Evolutionary conservation across 495 filamentous ascomycete species (phyloP).

Genomic region (Rhypophila decipiens): DNA sequence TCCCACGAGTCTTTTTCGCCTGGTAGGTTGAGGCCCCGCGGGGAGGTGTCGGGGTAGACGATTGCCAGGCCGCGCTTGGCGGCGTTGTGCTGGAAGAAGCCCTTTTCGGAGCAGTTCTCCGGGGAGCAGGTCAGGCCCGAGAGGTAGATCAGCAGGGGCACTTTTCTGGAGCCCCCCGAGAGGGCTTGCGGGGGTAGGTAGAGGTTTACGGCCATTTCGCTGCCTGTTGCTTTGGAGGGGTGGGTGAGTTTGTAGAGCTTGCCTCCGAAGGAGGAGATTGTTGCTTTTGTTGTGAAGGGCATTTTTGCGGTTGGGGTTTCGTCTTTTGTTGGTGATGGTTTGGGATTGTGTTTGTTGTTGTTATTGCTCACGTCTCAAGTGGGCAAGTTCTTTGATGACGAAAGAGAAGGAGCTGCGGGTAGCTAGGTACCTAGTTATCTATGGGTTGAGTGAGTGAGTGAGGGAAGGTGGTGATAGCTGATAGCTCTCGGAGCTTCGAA

Average conservation of each 20-base stretch:
- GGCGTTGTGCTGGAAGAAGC: conserved; percentile 85
- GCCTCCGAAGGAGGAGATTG: conserved; percentile 88
- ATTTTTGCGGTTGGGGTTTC: background rate
- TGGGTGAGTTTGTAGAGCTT: conserved; percentile 92
- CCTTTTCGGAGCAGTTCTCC: conserved; percentile 94
- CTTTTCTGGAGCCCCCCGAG: conserved; percentile 40
- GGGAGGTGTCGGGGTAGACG: conserved; percentile 91
- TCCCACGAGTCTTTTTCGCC: conserved; percentile 83
- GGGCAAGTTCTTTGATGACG: no score
- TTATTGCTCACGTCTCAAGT: no score
- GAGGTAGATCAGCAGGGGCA: conserved; percentile 89
- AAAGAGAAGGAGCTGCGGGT: no score
- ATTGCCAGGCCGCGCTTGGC: conserved; percentile 74
- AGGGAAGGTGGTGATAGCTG: no score
- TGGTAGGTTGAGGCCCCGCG: conserved; percentile 68
- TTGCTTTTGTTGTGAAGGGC: conserved; percentile 85
- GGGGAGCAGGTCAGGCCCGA: conserved; percentile 92
- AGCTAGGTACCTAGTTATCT: no score
- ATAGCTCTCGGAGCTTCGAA: no score
- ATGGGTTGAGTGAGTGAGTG: no score
- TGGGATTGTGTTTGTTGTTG: background rate
- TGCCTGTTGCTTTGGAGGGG: conserved; percentile 60
- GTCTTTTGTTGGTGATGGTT: background rate
- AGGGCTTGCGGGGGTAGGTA: conserved; percentile 60
- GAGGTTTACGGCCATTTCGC: conserved; percentile 65